These are phyloP conservation scores for Monosporascus ibericus DNA, from an alignment of 2,329 filamentous ascomycete species.

Conservation along the genomic window DNA sequence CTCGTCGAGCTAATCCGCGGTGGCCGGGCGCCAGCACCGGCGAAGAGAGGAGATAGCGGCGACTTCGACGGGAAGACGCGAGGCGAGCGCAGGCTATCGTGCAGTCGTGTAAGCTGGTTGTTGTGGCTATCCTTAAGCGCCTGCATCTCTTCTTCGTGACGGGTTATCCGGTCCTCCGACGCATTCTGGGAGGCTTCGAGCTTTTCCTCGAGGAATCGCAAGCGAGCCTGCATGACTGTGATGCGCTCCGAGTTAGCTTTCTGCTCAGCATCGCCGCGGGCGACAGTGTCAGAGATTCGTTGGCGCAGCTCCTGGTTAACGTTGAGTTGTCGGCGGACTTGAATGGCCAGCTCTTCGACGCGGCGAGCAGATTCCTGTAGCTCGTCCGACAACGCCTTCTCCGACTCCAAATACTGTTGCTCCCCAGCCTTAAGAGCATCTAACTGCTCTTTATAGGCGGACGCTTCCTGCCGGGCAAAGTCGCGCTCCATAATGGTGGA, in stretches of 20 bases:
- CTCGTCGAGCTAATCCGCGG: constrained; percentile 45
- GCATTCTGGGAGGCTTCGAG: constrained; percentile 76
- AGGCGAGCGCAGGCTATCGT: constrained; percentile 43
- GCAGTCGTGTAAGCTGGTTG: constrained; percentile 69
- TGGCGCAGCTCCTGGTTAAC: constrained; percentile 69
- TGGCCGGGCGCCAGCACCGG: constrained; percentile 32
- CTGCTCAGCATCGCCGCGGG: constrained; percentile 79
- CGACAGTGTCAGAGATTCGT: constrained; percentile 72
- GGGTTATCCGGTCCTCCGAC: constrained; percentile 75
- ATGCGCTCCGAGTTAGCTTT: constrained; percentile 75
- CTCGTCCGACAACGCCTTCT: constrained; percentile 61
- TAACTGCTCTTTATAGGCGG: constrained; percentile 56
- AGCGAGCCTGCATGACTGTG: constrained; percentile 71
- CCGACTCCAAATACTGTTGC: constrained; percentile 49
- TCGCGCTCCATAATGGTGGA: constrained; percentile 67
- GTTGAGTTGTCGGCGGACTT: constrained; percentile 76
- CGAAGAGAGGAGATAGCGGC: constrained; percentile 53
- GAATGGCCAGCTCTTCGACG: constrained; percentile 71
- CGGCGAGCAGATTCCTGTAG: constrained; percentile 67
- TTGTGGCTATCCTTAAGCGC: constrained; percentile 71
- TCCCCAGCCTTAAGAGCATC: constrained; percentile 52
- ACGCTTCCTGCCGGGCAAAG: constrained; percentile 59
- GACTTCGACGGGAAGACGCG: constrained; percentile 51
- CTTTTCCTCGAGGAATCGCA: constrained; percentile 78
- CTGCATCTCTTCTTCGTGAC: constrained; percentile 80